Conservation (phyloP, 164 flowering plant species). For the Amborella trichopoda region DNA sequence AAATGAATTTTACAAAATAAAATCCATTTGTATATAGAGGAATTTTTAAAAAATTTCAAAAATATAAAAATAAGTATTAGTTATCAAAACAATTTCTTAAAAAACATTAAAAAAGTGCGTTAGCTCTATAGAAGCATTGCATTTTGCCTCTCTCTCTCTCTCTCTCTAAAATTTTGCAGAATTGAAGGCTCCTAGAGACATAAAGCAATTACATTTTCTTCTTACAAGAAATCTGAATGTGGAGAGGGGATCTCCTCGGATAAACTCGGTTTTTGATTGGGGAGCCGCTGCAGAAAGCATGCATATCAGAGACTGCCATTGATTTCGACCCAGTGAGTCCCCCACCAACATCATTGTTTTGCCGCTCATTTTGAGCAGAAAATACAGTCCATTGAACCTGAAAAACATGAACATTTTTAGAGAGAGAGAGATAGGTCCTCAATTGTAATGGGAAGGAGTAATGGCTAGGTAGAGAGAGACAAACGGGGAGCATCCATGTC, state of each 20-base stretch:
- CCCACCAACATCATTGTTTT: slow-evolving; percentile 86
- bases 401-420: not conserved
- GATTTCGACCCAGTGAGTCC: slow-evolving; percentile 78
- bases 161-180: not conserved
- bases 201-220: not conserved
- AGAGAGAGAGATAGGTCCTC: not conserved
- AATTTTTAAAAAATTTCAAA: not conserved
- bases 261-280: slow-evolving; percentile 34
- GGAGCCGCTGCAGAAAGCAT: slow-evolving; percentile 47
- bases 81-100: not conserved
- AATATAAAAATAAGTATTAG: not conserved
- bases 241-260: slow-evolving; percentile 64
- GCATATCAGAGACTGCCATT: slow-evolving; percentile 93
- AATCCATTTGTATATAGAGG: not conserved
- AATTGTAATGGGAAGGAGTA: not conserved
- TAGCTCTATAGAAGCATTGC: no score
- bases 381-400: slow-evolving; percentile 65
- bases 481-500: not conserved
- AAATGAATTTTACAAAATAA: not conserved
- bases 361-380: slow-evolving; percentile 61
- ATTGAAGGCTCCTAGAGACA: not conserved
- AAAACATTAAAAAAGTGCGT: not conserved
- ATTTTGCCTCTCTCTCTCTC: not conserved
- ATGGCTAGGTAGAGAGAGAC: not conserved
- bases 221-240: slow-evolving; percentile 68